Evolutionary conservation across 1,284 basidiomycete species (phyloP), one percentile per base, ranked within the genome.

Genomic region (Pseudomicrostroma phylloplanum): DNA sequence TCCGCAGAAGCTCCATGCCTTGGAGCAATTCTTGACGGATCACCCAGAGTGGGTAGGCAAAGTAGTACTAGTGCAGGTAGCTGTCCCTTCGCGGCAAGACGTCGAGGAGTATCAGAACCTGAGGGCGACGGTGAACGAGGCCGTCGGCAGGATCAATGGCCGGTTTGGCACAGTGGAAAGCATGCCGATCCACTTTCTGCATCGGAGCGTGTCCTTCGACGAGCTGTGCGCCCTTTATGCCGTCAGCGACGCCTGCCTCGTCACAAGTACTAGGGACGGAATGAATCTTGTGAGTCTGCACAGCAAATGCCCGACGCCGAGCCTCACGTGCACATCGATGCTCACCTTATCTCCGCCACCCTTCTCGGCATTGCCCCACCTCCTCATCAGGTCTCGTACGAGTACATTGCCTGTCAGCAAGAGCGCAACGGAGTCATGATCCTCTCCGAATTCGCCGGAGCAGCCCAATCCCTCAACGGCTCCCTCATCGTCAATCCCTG

Each of bases 11-110:
- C 82, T 98, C 60, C 92, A 97, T 79, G 94, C 91, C 0, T 85
- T 98, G 61, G 96, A 98, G 79, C 86, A 94, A 48, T 98, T 98
- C 85, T 84, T 98, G 48, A 88, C 89, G 19, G 92, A 97, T 69
- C 93, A 98, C 79, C 96, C 96, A 0, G 94, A 98, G 80, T 98
- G 93, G 93, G 92, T 98, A 67, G 96, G 96, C 70, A 98, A 96
- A 84, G 90, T 97, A 62, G 93, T 98, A 4, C 83, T 98, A 46
- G 92, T 92, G 6, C 94, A 98, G 81, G 87, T 98, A 1, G 94
- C 96, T 7, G 94, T 98, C 12, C 96, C 96, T 0, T 96, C 93
- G 13, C 85, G 94, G 39, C 92, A 96, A 81, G 96, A 98, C 76
- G 94, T 98, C 58, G 96, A 98, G 80, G 94, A 98, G 81, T 98